Evolutionary conservation across 1,284 basidiomycete genomes (phyloP), one percentile per base, ranked within the genome.

Genomic region (Ganoderma sp.): DNA sequence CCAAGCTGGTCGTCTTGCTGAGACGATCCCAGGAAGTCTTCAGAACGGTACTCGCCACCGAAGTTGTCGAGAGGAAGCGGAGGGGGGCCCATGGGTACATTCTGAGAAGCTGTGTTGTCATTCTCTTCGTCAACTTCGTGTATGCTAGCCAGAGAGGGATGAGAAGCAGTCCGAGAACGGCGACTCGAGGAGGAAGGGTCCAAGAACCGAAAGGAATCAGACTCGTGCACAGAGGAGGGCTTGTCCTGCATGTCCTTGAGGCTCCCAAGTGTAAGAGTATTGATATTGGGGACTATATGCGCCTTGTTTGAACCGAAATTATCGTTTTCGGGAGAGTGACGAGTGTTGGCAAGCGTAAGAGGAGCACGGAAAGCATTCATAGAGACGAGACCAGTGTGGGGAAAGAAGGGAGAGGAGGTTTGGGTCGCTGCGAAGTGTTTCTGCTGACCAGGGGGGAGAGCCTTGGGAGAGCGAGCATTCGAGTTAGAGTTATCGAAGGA

Each of bases 251-350:
- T 34, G n/a, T 72, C 67, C 32, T 42, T 50, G 52, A 19, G 64
- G n/a, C 48, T 61, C 14, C 52, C 61, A 28, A 61, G 41, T 28
- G 48, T 22, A 37, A 61, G 39, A 25, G 34, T n/a, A 1, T 50
- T n/a, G 32, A 25, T 52, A 10, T 67, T 66, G 34, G 67, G 67
- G 73, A 67, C 66, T 79, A 73, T 77, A 79, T 79, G 78, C 78
- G 77, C 73, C 42, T 68, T 60, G 64, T 77, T 75, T 0, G 72
- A 66, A 64, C 67, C 73, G 56, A 78, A 67, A 1, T 74, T 73
- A 48, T 75, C 72, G 14, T 50, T 45, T 52, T 73, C 69, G 25
- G 67, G 34, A 41, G 68, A 48, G 37, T 69, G 54, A 14, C 67
- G 63, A 32, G 69, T 48, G 45, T 69, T 73, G 14, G 71, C 61